These are phyloP conservation scores for Lentinus brumalis DNA, from an alignment of 768 basidiomycete species.

Conservation along the genomic window DNA sequence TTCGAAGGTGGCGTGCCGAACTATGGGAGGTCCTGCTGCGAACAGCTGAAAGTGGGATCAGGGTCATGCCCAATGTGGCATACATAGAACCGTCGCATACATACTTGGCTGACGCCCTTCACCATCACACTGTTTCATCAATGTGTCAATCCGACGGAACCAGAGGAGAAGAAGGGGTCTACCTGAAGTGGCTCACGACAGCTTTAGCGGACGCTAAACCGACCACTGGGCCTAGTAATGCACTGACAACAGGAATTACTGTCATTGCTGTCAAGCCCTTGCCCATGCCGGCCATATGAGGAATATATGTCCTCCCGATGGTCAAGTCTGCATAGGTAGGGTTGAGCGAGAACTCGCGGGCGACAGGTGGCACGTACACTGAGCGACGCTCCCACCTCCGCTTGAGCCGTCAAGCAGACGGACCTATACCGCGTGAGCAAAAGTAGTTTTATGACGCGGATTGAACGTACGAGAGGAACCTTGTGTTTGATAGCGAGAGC, in stretches of 20 bases:
- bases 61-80: neutral
- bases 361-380: slow-evolving; percentile 9
- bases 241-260: slow-evolving; percentile 16
- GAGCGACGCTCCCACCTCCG: slow-evolving; percentile 20
- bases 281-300: slow-evolving; percentile 17
- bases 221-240: slow-evolving; percentile 19
- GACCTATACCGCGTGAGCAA: neutral
- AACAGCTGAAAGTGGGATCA: slow-evolving; percentile 5
- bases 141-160: neutral
- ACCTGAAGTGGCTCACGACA: slow-evolving; percentile 22
- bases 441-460: too few relatives aligned
- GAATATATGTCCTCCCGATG: slow-evolving; percentile 19
- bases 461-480: slow-evolving; percentile 6
- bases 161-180: neutral
- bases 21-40: slow-evolving; percentile 22
- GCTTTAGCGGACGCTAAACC: slow-evolving; percentile 20
- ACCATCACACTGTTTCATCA: slow-evolving; percentile 17
- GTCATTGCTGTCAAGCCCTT: slow-evolving; percentile 20
- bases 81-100: too few relatives aligned
- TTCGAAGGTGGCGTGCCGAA: slow-evolving; percentile 22
- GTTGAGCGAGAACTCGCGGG: neutral
- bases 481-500: slow-evolving; percentile 13
- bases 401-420: slow-evolving; percentile 23
- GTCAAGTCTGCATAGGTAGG: slow-evolving; percentile 10
- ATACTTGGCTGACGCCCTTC: slow-evolving; percentile 17